A percentile compares a stretch with the other conserved stretches of the same genome.
phyloP scores from a whole-genome alignment of 2,329 filamentous ascomycete species.

The Colletotrichum sp. region DNA sequence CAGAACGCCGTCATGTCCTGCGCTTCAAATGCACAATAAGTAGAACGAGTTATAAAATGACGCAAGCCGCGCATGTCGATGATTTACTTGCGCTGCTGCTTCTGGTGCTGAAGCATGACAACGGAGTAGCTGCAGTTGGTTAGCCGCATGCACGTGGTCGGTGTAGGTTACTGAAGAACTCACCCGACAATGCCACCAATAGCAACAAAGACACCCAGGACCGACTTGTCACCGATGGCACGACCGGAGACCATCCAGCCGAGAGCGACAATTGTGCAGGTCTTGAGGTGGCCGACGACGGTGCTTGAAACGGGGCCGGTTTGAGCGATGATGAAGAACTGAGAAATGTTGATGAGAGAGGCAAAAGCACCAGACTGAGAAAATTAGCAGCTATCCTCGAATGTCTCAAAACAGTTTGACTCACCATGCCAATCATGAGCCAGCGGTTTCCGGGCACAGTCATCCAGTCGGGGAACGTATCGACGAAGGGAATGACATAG shows the following conservation, averaged over 20 bases:
- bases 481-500: constrained; percentile 70
- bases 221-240: constrained; percentile 59
- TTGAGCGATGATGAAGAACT: constrained; percentile 67
- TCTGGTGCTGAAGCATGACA: constrained; percentile 50
- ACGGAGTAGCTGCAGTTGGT: constrained; percentile 46
- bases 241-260: constrained; percentile 64
- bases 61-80: neutral
- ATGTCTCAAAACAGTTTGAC: constrained; percentile 20
- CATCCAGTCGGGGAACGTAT: constrained; percentile 64
- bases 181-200: constrained; percentile 63
- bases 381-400: neutral
- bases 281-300: constrained; percentile 70
- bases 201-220: constrained; percentile 60
- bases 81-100: constrained; percentile 13
- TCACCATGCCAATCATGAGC: constrained; percentile 64
- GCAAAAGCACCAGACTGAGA: constrained; percentile 67
- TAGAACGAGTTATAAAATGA: neutral
- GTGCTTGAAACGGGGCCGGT: constrained; percentile 69
- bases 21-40: neutral
- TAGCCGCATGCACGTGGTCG: neutral
- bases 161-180: constrained; percentile 29
- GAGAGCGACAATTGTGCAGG: constrained; percentile 67
- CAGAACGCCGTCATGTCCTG: neutral
- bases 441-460: constrained; percentile 57
- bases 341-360: constrained; percentile 68